These are phyloP conservation scores for Thielaviopsis populi DNA, from an alignment of 2,329 filamentous ascomycete genomes.

Conservation along the genomic window DNA sequence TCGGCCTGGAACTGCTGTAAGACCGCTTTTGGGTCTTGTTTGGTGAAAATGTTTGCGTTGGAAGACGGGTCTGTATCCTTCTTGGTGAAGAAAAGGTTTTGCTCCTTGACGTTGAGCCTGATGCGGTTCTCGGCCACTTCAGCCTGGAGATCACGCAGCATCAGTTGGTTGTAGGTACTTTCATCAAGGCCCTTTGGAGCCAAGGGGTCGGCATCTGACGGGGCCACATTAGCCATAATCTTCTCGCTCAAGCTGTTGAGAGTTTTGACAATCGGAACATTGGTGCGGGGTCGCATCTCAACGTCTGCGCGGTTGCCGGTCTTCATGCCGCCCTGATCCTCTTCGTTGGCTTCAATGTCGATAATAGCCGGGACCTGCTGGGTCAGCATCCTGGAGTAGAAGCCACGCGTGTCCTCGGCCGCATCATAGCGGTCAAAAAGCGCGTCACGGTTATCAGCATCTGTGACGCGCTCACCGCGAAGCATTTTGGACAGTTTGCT, in stretches of 20 bases:
- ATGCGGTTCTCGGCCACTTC: slow-evolving; percentile 62
- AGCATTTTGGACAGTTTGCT: slow-evolving; percentile 82
- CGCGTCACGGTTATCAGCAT: slow-evolving; percentile 59
- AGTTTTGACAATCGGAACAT: slow-evolving; percentile 76
- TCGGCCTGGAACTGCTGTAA: slow-evolving; percentile 49
- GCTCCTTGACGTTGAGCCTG: slow-evolving; percentile 74
- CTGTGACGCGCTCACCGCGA: slow-evolving; percentile 72
- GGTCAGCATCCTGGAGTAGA: slow-evolving; percentile 40
- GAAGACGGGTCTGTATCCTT: slow-evolving; percentile 34
- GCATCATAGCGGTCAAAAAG: slow-evolving; percentile 78
- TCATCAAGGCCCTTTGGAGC: slow-evolving; percentile 48
- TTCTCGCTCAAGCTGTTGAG: slow-evolving; percentile 87
- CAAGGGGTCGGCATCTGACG: slow-evolving; percentile 54
- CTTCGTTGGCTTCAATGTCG: slow-evolving; percentile 85
- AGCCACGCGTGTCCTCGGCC: slow-evolving; percentile 45
- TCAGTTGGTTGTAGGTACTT: slow-evolving; percentile 57
- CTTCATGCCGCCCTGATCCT: slow-evolving; percentile 73
- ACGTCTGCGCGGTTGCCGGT: slow-evolving; percentile 74
- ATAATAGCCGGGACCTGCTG: slow-evolving; percentile 74
- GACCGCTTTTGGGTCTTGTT: slow-evolving; percentile 55
- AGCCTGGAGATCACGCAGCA: slow-evolving; percentile 64
- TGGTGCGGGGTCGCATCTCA: slow-evolving; percentile 71
- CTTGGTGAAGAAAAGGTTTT: slow-evolving; percentile 64
- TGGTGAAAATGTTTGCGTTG: slow-evolving; percentile 42
- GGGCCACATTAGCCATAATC: slow-evolving; percentile 75